Evolutionary conservation across 1,284 basidiomycete genomes (phyloP), one percentile per base, ranked within the genome.

Genomic region (Xanthoconium separans): DNA sequence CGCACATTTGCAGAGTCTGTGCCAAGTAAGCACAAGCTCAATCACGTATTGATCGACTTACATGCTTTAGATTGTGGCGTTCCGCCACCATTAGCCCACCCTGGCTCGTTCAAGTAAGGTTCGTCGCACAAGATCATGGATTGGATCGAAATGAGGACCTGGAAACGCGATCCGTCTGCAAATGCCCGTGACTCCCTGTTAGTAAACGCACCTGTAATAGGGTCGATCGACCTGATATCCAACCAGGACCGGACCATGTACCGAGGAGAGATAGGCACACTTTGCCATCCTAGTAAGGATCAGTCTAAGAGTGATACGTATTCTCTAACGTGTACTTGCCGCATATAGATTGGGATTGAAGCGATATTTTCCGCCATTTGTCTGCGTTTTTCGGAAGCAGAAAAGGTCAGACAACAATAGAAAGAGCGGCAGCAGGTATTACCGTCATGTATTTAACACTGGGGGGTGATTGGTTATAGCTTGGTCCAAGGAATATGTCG

Each of bases 291-390:
- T 91, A 60, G 37, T 40, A 53, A 18, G 20, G 44, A 30, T 30
- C 16, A 27, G 48, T 52, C 34, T 33, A 15, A 47, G 41, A 43
- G 44, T 33, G 53, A 30, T 16, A 5, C 6, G 2, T 4, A 33
- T 5, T 31, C 18, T 20, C 24, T 37, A 46, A 48, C 11, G 27
- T 53, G 33, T 7, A 73, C 84, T 65, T 68, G 89, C 90, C 44
- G 88, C 89, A 66, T 94, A 95, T 27, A 95, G 76, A 67, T 96
- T 96, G 4, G 93, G 93, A 63, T 95, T 95, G 74, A 94, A 93
- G 27, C 94, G 83, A 70, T 78, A 95, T 70, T 84, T 89, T 27
- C 94, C 93, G 2, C 91, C 92, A 59, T 92, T 88, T 1, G 93
- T 96, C 89, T 91, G 61, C 6, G 42, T 27, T 27, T 27, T 27